These are phyloP conservation scores for Astrothelium subdiscretum DNA, from an alignment of 495 filamentous ascomycete species.

Conservation along the genomic window DNA sequence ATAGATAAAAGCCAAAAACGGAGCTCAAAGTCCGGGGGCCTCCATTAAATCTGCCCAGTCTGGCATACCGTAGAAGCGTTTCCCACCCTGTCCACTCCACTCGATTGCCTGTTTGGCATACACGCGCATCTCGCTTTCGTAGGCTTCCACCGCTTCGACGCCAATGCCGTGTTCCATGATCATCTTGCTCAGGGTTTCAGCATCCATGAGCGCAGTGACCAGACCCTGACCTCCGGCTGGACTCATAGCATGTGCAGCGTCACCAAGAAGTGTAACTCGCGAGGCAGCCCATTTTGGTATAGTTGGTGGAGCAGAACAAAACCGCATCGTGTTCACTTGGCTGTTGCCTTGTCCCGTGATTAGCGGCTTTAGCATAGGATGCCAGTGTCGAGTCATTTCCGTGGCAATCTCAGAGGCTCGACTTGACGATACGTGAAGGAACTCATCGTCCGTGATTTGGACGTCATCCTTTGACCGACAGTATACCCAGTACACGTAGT, in stretches of 20 bases:
- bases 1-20: too few species aligned
- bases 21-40: not conserved
- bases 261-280: conserved; percentile 20
- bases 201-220: conserved; percentile 18
- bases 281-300: conserved; percentile 8
- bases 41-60: not conserved
- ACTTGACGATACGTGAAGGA: conserved; percentile 13
- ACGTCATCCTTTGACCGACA: conserved; percentile 14
- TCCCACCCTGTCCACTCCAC: not conserved
- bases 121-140: conserved; percentile 15
- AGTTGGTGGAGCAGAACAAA: conserved; percentile 12
- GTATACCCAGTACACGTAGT: conserved; percentile 35
- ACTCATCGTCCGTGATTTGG: conserved; percentile 12
- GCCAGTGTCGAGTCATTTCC: conserved; percentile 22
- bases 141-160: conserved; percentile 8
- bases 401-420: conserved; percentile 19
- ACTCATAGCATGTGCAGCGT: conserved; percentile 23
- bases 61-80: not conserved
- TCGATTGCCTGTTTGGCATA: conserved; percentile 9
- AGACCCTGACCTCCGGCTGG: conserved; percentile 21
- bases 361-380: conserved; percentile 26
- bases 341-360: conserved; percentile 16
- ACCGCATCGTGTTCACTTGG: conserved; percentile 12
- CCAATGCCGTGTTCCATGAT: conserved; percentile 6
- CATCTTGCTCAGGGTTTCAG: conserved; percentile 6